phyloP scores from a whole-genome alignment of 1,284 basidiomycete species.

The Leccinum huronense region DNA sequence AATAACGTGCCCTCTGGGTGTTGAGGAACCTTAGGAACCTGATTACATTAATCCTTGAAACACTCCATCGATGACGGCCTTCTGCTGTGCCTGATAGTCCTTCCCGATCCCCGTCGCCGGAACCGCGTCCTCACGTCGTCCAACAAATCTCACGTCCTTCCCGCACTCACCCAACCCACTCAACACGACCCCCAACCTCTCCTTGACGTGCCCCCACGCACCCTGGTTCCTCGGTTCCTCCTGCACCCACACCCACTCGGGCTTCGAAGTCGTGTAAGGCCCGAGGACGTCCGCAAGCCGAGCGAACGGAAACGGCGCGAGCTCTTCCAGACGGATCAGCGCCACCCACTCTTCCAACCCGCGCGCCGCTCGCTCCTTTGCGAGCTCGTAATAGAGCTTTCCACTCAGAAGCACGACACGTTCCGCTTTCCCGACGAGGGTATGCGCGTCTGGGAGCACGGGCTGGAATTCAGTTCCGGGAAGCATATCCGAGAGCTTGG shows the following conservation, averaged over 20 bases:
- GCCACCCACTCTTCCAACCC: slow-evolving; percentile 53
- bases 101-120: slow-evolving; percentile 78
- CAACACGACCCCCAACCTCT: slow-evolving; percentile 56
- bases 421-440: slow-evolving; percentile 40
- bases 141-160: slow-evolving; percentile 47
- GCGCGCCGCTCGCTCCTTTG: slow-evolving; percentile 60
- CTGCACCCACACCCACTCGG: slow-evolving; percentile 69
- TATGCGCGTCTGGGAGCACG: slow-evolving; percentile 57
- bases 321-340: slow-evolving; percentile 78
- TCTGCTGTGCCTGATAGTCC: slow-evolving; percentile 67
- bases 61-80: slow-evolving; percentile 53
- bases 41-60: slow-evolving; percentile 50
- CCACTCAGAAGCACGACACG: slow-evolving; percentile 69
- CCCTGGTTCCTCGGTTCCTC: slow-evolving; percentile 90
- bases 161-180: slow-evolving; percentile 35
- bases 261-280: slow-evolving; percentile 39
- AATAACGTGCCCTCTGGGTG: not conserved
- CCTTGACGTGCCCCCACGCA: slow-evolving; percentile 65
- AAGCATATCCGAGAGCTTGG: slow-evolving; percentile 63
- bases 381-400: slow-evolving; percentile 85
- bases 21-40: too few species aligned
- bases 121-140: slow-evolving; percentile 69
- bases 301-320: slow-evolving; percentile 81
- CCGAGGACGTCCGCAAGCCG: slow-evolving; percentile 48
- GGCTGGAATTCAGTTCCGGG: slow-evolving; percentile 66